Evolutionary conservation across 352 stramenopile species (phyloP).

Genomic region (Chrysophaeum taylorii): DNA sequence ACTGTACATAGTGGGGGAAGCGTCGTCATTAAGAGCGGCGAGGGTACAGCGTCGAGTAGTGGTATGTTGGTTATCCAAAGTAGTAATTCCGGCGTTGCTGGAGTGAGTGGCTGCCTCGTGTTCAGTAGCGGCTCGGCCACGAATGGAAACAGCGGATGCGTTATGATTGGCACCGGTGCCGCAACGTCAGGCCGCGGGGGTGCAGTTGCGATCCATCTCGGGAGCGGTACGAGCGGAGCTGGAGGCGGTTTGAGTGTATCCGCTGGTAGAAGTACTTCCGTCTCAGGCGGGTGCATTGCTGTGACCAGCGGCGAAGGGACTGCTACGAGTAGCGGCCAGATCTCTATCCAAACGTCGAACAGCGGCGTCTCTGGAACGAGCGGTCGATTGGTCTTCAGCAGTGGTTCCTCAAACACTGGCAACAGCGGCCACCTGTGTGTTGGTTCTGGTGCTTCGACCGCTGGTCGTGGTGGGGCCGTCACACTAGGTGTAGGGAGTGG

Average conservation of each 20-base stretch:
- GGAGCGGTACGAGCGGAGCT: conserved; percentile 19
- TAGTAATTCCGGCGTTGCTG: background rate
- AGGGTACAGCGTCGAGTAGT: background rate
- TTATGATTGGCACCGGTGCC: conserved; percentile 22
- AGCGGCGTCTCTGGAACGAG: conserved; percentile 10
- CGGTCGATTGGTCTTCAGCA: conserved; percentile 23
- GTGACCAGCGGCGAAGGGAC: conserved; percentile 18
- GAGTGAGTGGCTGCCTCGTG: background rate
- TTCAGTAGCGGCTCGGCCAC: background rate
- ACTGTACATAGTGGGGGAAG: background rate
- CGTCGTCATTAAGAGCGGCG: background rate
- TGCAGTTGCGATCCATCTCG: conserved; percentile 17
- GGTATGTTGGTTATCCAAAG: background rate
- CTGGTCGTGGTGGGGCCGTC: conserved; percentile 19
- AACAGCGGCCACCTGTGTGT: conserved; percentile 23
- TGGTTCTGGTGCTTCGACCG: conserved; percentile 18
- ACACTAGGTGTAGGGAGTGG: conserved; percentile 23
- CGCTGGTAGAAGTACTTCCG: background rate
- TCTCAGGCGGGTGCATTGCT: conserved; percentile 18
- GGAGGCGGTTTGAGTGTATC: background rate
- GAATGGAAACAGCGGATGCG: conserved; percentile 10
- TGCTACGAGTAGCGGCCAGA: conserved; percentile 13
- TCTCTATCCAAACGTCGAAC: conserved; percentile 14
- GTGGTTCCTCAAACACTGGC: conserved; percentile 19
- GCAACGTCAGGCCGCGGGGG: conserved; percentile 17